Conservation (phyloP, 176 grass and related monocot species). For the Tillandsia fasciculata region DNA sequence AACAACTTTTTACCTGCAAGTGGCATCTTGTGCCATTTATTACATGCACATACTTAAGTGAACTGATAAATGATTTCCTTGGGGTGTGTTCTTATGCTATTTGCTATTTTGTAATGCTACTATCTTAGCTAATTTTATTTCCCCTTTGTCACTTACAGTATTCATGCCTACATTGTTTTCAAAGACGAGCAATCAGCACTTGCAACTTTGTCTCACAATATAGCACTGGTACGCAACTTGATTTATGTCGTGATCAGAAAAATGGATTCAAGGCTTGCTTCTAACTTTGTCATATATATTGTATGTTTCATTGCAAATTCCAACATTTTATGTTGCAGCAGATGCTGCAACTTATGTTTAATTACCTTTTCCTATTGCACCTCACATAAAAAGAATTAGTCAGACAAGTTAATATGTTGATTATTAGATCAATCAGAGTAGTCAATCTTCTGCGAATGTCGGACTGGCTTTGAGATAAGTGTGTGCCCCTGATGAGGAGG, state of each 20-base stretch:
- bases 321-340: too few relatives aligned
- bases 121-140: conserved; percentile 6
- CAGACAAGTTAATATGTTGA: conserved; percentile 1
- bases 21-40: background rate
- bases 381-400: conserved; percentile 26
- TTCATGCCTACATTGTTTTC: conserved; percentile 96
- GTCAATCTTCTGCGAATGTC: background rate
- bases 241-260: background rate
- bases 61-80: background rate
- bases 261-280: background rate
- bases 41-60: too few relatives aligned
- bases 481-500: background rate
- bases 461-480: background rate
- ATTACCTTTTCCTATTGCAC: too few relatives aligned
- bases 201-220: conserved; percentile 67
- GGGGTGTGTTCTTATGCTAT: background rate
- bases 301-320: too few relatives aligned
- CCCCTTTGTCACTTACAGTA: conserved; percentile 36
- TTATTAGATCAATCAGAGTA: conserved; percentile 7
- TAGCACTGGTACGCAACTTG: conserved; percentile 43
- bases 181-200: conserved; percentile 57
- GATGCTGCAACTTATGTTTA: background rate
- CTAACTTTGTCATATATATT: background rate
- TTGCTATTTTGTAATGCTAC: background rate
- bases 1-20: background rate